Base-by-base conservation (phyloP, 2,329 filamentous ascomycete genomes). In the Chalara sp. region DNA sequence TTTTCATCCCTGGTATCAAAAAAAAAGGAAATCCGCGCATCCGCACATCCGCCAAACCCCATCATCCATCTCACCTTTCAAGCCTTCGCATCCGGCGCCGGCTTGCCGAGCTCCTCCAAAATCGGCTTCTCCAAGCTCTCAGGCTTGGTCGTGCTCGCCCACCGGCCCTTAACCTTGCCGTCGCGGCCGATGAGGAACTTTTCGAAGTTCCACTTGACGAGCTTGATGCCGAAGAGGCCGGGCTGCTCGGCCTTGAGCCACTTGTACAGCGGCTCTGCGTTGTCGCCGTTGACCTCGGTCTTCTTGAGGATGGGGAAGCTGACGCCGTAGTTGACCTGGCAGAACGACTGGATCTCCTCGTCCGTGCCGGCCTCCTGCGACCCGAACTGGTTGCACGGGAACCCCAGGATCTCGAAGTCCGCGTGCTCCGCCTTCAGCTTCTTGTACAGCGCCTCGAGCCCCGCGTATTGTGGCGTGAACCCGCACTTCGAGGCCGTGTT, bases 161-260 rank as follows among this genome's bases (percentile, higher is more conserved):
- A 99, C 58, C 93, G 76, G 31, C 79, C 79, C 72, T 87, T 86
- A 61, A 97, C 89, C 72, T 86, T 79, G 30, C 93, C 93, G 69
- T 97, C 89, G 55, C 81, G 80, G 54, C 85, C 86, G 58, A 99
- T 76, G 57, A 99, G 74, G 73, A 96, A 99, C 81, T 99, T 99
- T 72, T 99, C 93, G 75, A 97, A 99, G 74, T 99, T 99, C 93
- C 93, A 99, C 86, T 97, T 96, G 63, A 99, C 78, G 56, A 84
- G 72, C 84, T 95, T 92, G 65, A 97, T 68, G 21, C 93, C 93
- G 72, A 97, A 72, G 50, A 96, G 65, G 28, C 93, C 91, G 1
- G 92, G 80, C 76, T 89, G 86, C 71, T 84, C 73, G 42, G 71
- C 69, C 76, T 86, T 86, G 65, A 86, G 70, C 80, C 80, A 99